These are phyloP conservation scores for Xylariaceae sp. DNA, from an alignment of 2,329 filamentous ascomycete species.

Conservation along the genomic window DNA sequence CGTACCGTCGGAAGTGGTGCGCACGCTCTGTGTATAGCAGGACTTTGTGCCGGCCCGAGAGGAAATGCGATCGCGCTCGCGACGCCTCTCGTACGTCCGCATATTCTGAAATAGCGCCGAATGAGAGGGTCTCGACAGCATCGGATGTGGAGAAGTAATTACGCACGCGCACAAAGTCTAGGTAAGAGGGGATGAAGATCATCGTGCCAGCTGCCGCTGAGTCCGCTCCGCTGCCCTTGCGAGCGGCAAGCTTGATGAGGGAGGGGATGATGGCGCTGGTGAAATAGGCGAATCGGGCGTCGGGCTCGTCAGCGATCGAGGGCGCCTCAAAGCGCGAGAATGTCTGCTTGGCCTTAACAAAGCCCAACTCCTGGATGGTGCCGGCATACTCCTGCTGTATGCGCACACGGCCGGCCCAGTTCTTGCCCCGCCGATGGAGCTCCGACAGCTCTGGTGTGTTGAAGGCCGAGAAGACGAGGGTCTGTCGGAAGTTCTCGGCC, in stretches of 20 bases:
- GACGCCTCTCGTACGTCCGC: constrained; percentile 71
- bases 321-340: constrained; percentile 79
- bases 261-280: constrained; percentile 72
- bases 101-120: constrained; percentile 87
- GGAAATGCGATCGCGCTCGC: constrained; percentile 80
- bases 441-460: constrained; percentile 83
- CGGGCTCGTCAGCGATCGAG: constrained; percentile 69
- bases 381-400: constrained; percentile 64
- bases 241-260: constrained; percentile 57
- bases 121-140: constrained; percentile 52
- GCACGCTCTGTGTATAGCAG: constrained; percentile 89
- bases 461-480: constrained; percentile 73
- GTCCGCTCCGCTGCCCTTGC: constrained; percentile 1
- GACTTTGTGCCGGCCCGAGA: constrained; percentile 73
- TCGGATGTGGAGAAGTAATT: constrained; percentile 80
- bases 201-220: constrained; percentile 57
- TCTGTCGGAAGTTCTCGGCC: constrained; percentile 77
- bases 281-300: constrained; percentile 88
- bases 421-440: constrained; percentile 73
- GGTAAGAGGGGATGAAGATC: constrained; percentile 86
- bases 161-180: constrained; percentile 89
- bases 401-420: constrained; percentile 74
- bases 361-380: constrained; percentile 63
- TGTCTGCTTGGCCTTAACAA: constrained; percentile 72
- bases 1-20: constrained; percentile 93